Base-by-base conservation (phyloP, 164 flowering plant genomes). In the Vitis labrusca region DNA sequence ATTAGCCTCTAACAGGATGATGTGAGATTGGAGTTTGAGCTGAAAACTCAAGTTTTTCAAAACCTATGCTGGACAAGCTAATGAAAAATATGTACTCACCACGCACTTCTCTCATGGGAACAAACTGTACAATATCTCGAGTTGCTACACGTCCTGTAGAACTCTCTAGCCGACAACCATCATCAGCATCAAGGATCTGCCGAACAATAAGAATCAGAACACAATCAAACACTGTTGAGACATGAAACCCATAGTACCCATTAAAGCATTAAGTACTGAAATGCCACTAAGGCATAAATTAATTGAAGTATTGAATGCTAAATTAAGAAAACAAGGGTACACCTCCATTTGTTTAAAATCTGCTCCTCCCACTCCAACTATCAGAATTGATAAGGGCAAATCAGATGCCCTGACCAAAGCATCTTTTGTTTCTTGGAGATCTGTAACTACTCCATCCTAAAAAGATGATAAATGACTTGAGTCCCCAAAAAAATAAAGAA, bases 331-430 rank as follows among this genome's bases (percentile, higher is more conserved):
- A 67, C 13, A 71, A 60, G 3, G 23, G 37, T 47, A 32, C 81
- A 92, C 99, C 97, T 93, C 96, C 99, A 93, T 95, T 71, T 83
- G 83, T 69, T 66, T 84, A 52, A 93, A 95, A 83, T 93, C 96
- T 47, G 97, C 96, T 59, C 79, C 72, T 47, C 99, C 99, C 14
- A 95, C 99, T 73, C 99, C 99, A 76, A 95, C 93, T 50, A 95
- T 84, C 14, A 92, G 94, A 76, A 95, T 82, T 16, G 98, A 93
- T 16, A 95, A 78, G 1, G 99, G 99, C 53, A 95, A 83, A 76
- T 92, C 97, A 65, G 99, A 95, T 66, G 99, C 98, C 77, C 75
- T 88, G 53, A 95, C 98, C 80, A 95, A 59, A 67, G 99, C 89
- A 79, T 95, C 82, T 65, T 67, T 86, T 4, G 98, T 91, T 81